A percentile compares a stretch with the other conserved stretches of the same genome.
These are phyloP conservation scores for Rugonectria rugulosa DNA, from an alignment of 2,329 filamentous ascomycete species.

Conservation along the genomic window DNA sequence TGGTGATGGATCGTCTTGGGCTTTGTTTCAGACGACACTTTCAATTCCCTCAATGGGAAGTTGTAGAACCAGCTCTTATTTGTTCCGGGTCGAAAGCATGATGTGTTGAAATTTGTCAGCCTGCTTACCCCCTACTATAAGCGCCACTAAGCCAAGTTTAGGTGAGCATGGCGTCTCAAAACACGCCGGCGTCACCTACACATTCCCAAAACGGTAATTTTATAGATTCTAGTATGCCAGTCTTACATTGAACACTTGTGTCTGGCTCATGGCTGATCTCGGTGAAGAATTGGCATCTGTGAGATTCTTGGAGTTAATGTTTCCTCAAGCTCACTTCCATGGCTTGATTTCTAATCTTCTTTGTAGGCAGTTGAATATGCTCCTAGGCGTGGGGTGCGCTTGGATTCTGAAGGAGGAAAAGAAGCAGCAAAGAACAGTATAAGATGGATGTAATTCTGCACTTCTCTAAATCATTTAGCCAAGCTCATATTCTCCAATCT, in stretches of 20 bases:
- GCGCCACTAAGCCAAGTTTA: not conserved
- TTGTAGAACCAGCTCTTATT: not conserved
- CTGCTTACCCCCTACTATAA: not conserved
- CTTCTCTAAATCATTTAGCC: no score
- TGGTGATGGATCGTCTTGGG: no score
- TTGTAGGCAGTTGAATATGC: no score
- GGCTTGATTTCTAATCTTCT: no score
- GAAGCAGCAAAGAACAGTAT: not conserved
- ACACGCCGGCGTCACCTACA: not conserved
- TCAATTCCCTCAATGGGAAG: not conserved
- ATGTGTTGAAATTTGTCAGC: not conserved
- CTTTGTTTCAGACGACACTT: no score
- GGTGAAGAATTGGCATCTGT: no score
- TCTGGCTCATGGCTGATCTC: no score
- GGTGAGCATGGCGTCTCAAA: no score
- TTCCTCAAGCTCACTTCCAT: no score
- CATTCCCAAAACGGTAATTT: not conserved
- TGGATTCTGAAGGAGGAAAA: no score
- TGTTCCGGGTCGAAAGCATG: not conserved
- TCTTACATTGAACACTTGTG: no score
- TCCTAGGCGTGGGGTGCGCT: no score
- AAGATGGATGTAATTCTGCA: not conserved
- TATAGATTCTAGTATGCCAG: not conserved
- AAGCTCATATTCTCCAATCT: not conserved
- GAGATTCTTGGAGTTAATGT: not conserved